phyloP scores from a whole-genome alignment of 2,329 filamentous ascomycete genomes.

The Metarhizium brunneum region DNA sequence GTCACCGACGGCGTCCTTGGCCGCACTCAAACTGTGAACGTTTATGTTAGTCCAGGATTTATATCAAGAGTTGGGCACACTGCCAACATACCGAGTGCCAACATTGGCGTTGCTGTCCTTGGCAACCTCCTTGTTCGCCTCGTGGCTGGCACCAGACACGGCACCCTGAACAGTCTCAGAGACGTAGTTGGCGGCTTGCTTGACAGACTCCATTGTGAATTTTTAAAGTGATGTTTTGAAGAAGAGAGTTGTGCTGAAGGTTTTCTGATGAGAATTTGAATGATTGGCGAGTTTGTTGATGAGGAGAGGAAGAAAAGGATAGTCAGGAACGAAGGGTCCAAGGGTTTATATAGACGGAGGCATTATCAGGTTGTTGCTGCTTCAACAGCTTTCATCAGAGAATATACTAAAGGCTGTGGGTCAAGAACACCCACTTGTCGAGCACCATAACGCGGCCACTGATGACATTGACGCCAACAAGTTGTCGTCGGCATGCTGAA shows the following conservation, averaged over 20 bases:
- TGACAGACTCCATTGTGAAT: conserved; percentile 40
- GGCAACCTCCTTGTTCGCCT: conserved; percentile 61
- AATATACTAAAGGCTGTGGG: neutral
- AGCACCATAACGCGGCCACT: neutral
- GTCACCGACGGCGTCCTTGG: conserved; percentile 40
- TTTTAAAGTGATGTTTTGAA: conserved; percentile 8
- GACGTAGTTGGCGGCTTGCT: conserved; percentile 62
- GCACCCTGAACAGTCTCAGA: conserved; percentile 54
- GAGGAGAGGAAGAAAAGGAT: rapidly evolving
- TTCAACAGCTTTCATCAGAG: neutral
- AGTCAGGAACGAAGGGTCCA: neutral
- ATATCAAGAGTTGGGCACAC: neutral
- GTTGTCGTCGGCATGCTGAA: neutral
- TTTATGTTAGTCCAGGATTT: neutral
- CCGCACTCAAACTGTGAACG: conserved; percentile 29
- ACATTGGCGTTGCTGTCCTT: conserved; percentile 49
- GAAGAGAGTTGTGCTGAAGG: conserved; percentile 4
- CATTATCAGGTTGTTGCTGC: neutral
- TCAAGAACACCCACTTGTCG: neutral
- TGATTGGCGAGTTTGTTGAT: neutral
- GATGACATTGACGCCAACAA: neutral
- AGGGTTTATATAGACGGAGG: neutral
- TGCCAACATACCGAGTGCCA: conserved; percentile 39
- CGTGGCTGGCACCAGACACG: conserved; percentile 50
- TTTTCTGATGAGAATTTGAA: neutral